phyloP scores from a whole-genome alignment of 2,329 filamentous ascomycete species.

The Pseudocercospora vitis region DNA sequence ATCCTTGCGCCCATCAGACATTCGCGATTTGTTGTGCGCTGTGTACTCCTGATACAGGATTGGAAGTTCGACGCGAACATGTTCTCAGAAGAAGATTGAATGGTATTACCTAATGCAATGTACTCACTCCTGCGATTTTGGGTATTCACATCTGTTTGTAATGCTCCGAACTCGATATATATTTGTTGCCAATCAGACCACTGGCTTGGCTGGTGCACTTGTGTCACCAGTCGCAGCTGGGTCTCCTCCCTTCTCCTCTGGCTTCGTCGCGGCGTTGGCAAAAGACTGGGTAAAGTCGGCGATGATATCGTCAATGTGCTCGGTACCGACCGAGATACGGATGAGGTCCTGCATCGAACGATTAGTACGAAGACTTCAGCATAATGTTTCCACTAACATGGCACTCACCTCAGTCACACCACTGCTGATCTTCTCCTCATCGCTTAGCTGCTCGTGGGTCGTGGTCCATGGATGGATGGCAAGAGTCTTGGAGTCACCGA shows the following conservation, averaged over 20 bases:
- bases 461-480: constrained; percentile 95
- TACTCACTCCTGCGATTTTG: background rate
- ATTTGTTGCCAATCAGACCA: constrained; percentile 20
- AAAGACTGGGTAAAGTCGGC: constrained; percentile 93
- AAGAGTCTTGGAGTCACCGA: constrained; percentile 91
- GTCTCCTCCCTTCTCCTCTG: constrained; percentile 30
- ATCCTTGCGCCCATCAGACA: too few species aligned
- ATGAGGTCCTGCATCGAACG: constrained; percentile 82
- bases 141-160: constrained; percentile 3
- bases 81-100: too few species aligned
- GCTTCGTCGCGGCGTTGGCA: constrained; percentile 55
- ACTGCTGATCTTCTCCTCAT: constrained; percentile 75
- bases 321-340: constrained; percentile 90
- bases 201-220: constrained; percentile 26
- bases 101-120: too few species aligned
- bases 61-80: too few species aligned
- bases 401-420: constrained; percentile 64
- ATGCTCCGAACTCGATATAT: too few species aligned
- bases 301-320: constrained; percentile 97
- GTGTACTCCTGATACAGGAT: too few species aligned
- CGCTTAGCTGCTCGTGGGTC: constrained; percentile 86
- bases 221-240: constrained; percentile 30
- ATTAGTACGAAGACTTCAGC: too few species aligned
- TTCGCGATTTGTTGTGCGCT: too few species aligned
- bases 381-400: too few species aligned